Conservation (phyloP, 2,329 filamentous ascomycete species). For the Chrysosphaeria jannelii region DNA sequence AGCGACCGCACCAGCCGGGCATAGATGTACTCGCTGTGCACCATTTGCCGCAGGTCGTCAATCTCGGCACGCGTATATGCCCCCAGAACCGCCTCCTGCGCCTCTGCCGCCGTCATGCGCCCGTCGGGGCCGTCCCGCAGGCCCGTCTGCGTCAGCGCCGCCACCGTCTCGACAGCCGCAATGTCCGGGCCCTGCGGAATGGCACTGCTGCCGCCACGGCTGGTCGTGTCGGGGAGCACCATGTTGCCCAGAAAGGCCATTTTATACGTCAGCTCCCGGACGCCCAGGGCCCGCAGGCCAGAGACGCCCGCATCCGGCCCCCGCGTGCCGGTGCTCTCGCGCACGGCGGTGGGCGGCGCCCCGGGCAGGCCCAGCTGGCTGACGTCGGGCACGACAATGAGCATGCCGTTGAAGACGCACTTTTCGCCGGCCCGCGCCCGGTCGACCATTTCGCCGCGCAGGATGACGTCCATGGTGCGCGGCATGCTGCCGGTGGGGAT, state of each 20-base stretch:
- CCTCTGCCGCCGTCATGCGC: conserved; percentile 42
- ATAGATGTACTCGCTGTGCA: conserved; percentile 89
- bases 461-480: conserved; percentile 84
- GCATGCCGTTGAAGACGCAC: conserved; percentile 84
- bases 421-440: conserved; percentile 92
- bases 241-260: conserved; percentile 94
- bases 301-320: conserved; percentile 58
- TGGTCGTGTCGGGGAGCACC: conserved; percentile 68
- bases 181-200: conserved; percentile 12
- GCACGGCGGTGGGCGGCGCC: conserved; percentile 48
- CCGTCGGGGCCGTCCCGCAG: conserved; percentile 22
- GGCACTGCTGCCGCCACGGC: conserved; percentile 42
- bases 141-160: conserved; percentile 45
- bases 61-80: conserved; percentile 72
- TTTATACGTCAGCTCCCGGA: conserved; percentile 79
- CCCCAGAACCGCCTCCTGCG: conserved; percentile 61
- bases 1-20: conserved; percentile 74
- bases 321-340: conserved; percentile 48
- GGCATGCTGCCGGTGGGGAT: conserved; percentile 98
- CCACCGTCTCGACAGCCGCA: conserved; percentile 59
- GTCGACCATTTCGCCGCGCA: conserved; percentile 92
- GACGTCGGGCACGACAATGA: conserved; percentile 92
- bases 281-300: conserved; percentile 74
- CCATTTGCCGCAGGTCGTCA: conserved; percentile 71
- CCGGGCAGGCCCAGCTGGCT: conserved; percentile 83